A percentile compares a stretch with the other conserved stretches of the same genome.
phyloP scores from a whole-genome alignment of 345 rosid species.

The Brassica rapa region DNA sequence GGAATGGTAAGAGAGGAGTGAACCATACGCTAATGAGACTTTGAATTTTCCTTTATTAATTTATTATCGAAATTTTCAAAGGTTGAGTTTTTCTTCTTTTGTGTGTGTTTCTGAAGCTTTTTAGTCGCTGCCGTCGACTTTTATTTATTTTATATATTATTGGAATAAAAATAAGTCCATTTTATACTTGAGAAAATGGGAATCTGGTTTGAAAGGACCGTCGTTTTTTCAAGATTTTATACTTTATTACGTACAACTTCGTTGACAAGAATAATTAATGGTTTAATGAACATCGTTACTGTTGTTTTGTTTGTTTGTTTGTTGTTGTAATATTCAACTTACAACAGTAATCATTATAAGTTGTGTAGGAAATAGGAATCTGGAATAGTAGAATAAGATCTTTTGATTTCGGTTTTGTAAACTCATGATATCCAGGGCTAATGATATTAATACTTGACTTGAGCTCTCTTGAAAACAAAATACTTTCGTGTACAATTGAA shows the following conservation, averaged over 20 bases:
- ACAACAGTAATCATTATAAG: conserved; percentile 18
- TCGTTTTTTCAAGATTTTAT: conserved; percentile 10
- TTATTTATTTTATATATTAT: neutral
- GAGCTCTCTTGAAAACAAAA: conserved; percentile 6
- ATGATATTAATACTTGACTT: neutral
- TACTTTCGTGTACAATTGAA: neutral
- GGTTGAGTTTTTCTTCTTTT: conserved; percentile 11
- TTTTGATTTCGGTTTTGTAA: neutral
- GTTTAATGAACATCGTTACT: conserved; percentile 12
- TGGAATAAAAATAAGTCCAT: conserved; percentile 9
- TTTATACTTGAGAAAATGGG: neutral
- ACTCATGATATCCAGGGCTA: neutral
- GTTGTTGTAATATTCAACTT: conserved; percentile 21
- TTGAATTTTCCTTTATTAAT: conserved; percentile 30
- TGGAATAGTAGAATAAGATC: conserved; percentile 3
- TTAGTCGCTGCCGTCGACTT: conserved; percentile 30
- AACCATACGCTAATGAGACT: conserved; percentile 32
- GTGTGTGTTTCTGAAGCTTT: neutral
- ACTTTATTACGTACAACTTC: conserved; percentile 1
- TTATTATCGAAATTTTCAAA: conserved; percentile 17
- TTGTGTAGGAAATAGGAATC: neutral
- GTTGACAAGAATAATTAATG: conserved; percentile 18
- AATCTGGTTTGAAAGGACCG: conserved; percentile 20
- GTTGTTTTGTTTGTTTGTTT: neutral
- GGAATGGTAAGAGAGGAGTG: conserved; percentile 29